A percentile compares a stretch with the other conserved stretches of the same genome.
These are phyloP conservation scores for Talaromyces funiculosus DNA, from an alignment of 2,329 filamentous ascomycete species.

Conservation along the genomic window DNA sequence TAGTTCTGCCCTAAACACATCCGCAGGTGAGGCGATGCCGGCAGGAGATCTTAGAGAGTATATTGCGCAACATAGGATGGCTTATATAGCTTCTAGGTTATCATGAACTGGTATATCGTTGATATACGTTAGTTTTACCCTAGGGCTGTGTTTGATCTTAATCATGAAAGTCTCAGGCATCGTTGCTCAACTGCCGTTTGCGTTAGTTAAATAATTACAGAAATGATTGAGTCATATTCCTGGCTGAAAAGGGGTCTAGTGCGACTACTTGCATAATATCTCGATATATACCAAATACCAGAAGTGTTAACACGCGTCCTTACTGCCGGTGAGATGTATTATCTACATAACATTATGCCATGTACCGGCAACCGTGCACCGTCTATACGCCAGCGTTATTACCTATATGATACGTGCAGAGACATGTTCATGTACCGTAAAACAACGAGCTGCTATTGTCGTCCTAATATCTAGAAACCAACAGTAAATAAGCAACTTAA, in stretches of 20 bases:
- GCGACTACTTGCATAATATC: too few relatives aligned
- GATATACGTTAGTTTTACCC: slow-evolving; percentile 16
- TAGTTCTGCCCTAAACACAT: slow-evolving; percentile 20
- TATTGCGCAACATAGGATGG: slow-evolving; percentile 28
- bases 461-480: not conserved
- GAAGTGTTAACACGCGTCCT: not conserved
- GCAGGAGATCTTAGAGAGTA: slow-evolving; percentile 21
- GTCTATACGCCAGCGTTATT: not conserved
- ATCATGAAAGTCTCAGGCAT: not conserved
- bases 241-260: too few relatives aligned
- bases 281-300: not conserved
- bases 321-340: not conserved
- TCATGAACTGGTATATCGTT: slow-evolving; percentile 19
- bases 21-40: slow-evolving; percentile 14
- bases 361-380: too few relatives aligned
- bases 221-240: too few relatives aligned
- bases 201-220: too few relatives aligned
- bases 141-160: not conserved
- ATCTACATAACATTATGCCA: not conserved
- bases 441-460: not conserved
- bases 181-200: too few relatives aligned
- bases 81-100: slow-evolving; percentile 30
- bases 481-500: not conserved
- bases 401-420: not conserved
- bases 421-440: not conserved